Evolutionary conservation across 1,284 basidiomycete genomes (phyloP), one percentile per base, ranked within the genome.

Genomic region (Cutaneotrichosporon cutaneum): DNA sequence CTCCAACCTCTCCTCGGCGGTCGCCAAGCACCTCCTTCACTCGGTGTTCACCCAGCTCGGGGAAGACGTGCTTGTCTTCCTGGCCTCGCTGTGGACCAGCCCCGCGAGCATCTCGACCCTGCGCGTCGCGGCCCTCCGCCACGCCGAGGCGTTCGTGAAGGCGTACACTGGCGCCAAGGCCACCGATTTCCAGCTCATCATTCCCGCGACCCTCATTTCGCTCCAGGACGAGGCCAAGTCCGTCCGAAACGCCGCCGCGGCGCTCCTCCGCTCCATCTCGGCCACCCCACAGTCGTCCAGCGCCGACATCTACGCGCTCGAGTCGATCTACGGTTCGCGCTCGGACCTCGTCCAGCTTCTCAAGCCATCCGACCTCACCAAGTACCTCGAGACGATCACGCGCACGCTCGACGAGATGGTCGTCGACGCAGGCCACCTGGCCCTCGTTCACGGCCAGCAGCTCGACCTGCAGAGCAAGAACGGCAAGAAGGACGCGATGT

Each of bases 181-280:
- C 22, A 71, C 74, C 42, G 84, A 98, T 76, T 95, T 94, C 82
- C 95, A 98, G 80, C 88, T 88, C 0, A 82, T 94, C 14, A 72
- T 98, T 1, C 94, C 94, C 0, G 82, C 87, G 0, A 72, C 96
- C 13, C 79, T 97, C 1, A 82, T 89, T 10, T 85, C 86, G 3
- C 71, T 95, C 3, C 83, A 85, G 66, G 77, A 86, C 68, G 61
- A 70, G 0, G 84, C 86, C 53, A 83, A 76, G 58, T 66, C 73
- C 5, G 78, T 88, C 16, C 84, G 92, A 24, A 80, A 83, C 55
- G 86, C 85, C 24, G 88, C 88, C 6, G 73, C 88, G n/a, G 86
- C 87, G 52, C 76, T 97, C 18, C 81, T 82, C 4, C 62, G 60
- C 24, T 61, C 63, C 4, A 58, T 75, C 13, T 51, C 56, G 42